Base-by-base conservation (phyloP, 2,329 filamentous ascomycete species). In the Rosellinia necatrix region DNA sequence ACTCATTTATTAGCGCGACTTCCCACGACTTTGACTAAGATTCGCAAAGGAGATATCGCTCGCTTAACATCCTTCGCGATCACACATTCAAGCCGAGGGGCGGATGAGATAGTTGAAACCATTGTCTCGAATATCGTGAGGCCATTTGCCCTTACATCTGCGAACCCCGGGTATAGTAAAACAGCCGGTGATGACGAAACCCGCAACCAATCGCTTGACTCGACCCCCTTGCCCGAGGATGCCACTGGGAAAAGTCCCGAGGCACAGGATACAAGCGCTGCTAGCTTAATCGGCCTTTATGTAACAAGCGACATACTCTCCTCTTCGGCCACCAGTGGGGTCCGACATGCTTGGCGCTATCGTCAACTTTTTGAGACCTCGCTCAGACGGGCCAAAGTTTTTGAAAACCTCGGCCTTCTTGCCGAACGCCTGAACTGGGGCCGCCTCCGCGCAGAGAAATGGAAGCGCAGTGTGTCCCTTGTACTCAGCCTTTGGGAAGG, bases 61-160 rank as follows among this genome's bases (percentile, higher is more conserved):
- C 83, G 92, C 4, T 81, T 97, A 2, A 93, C 92, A 1, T 83
- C 88, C 3, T 97, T 97, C 73, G 92, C 92, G 10, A 91, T 97
- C 53, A 88, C 87, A 2, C 91, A 97, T 70, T 90, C 92, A 1
- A 90, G 88, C 34, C 82, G 86, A 17, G 94, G 92, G 13, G 89
- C 91, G 10, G 90, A 96, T 61, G 94, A 97, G 75, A 88, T 97
- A 30, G 92, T 96, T n/a, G 84, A 93, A 46, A 84, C 96, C 74
- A 86, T 97, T 32, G 83, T 96, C 0, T 81, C 86, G 1, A 97
- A 99, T 66, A 80, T 97, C 29, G 80, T 89, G 56, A 84, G 81
- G 48, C 94, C 94, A 0, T 85, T 96, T 55, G 82, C 86, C 5
- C 84, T 88, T 62, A 90, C 86, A 1, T 82, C 81, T 6, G 89